Conservation (phyloP, 495 filamentous ascomycete genomes). For the Baudoinia panamericana region DNA sequence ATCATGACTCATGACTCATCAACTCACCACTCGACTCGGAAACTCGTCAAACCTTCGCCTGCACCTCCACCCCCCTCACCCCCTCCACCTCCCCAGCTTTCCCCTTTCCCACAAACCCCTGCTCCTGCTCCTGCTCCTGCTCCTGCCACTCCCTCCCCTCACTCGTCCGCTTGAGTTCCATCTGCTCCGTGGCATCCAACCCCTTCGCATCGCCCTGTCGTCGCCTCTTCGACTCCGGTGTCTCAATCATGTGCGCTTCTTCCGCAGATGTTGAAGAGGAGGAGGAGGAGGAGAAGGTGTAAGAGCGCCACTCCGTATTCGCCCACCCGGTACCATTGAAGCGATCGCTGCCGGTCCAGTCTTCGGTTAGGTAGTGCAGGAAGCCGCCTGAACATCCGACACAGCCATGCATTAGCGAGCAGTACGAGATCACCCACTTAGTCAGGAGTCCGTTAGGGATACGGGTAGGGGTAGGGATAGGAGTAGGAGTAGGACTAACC, state of each 20-base stretch:
- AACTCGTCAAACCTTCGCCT: slow-evolving; percentile 11
- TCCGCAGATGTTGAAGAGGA: slow-evolving; percentile 39
- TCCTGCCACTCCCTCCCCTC: slow-evolving; percentile 4
- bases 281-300: slow-evolving; percentile 38
- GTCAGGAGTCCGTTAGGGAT: background rate
- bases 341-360: slow-evolving; percentile 48
- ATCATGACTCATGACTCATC: too few species aligned
- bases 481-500: slow-evolving; percentile 21
- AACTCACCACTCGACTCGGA: too few species aligned
- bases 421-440: background rate
- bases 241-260: slow-evolving; percentile 44
- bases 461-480: background rate
- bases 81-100: slow-evolving; percentile 4
- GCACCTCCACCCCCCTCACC: slow-evolving; percentile 3
- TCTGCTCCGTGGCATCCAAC: slow-evolving; percentile 32
- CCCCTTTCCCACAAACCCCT: slow-evolving; percentile 2
- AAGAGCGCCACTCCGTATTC: slow-evolving; percentile 74
- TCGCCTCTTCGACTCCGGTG: slow-evolving; percentile 48
- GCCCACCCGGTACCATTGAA: slow-evolving; percentile 61
- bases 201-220: slow-evolving; percentile 41
- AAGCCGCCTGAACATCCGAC: slow-evolving; percentile 36
- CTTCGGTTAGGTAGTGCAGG: slow-evolving; percentile 68
- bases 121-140: slow-evolving; percentile 1
- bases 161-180: slow-evolving; percentile 24
- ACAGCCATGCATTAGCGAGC: background rate